Evolutionary conservation across 2,329 filamentous ascomycete genomes (phyloP).

Genomic region (Colletotrichum kahawae): DNA sequence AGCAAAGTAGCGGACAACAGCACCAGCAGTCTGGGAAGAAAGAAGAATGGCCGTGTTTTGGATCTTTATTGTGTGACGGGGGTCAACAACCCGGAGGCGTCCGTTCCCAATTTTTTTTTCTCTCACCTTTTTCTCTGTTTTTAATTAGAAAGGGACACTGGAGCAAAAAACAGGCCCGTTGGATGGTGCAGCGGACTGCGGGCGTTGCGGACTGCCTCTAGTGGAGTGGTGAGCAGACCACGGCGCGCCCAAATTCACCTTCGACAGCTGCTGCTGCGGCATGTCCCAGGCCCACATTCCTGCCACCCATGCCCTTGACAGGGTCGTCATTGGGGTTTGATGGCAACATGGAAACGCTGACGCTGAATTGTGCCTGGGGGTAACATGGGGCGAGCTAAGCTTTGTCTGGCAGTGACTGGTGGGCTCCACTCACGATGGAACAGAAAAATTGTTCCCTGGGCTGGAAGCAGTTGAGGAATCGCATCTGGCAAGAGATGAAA

Average conservation of each 20-base stretch:
- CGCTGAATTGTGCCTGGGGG: neutral
- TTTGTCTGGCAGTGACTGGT: neutral
- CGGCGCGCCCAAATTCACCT: neutral
- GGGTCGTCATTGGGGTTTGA: neutral
- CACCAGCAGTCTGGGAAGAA: neutral
- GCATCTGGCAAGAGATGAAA: neutral
- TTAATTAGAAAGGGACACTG: neutral
- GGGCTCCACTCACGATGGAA: neutral
- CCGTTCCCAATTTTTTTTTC: conserved; percentile 11
- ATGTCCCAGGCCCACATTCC: neutral
- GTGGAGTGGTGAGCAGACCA: conserved; percentile 5
- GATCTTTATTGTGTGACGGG: neutral
- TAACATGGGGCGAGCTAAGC: conserved; percentile 6
- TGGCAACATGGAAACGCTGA: neutral
- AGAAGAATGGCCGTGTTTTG: neutral
- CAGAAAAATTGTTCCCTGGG: neutral
- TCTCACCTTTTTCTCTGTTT: neutral
- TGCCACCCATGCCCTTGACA: neutral
- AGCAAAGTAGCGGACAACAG: neutral
- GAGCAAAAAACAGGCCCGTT: neutral
- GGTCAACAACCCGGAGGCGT: neutral
- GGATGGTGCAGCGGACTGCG: neutral
- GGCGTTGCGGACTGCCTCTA: conserved; percentile 1
- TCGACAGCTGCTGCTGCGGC: neutral
- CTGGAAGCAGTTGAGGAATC: neutral